Evolutionary conservation across 495 filamentous ascomycete genomes (phyloP), one percentile per base, ranked within the genome.

Genomic region (Trichoderma reesei): DNA sequence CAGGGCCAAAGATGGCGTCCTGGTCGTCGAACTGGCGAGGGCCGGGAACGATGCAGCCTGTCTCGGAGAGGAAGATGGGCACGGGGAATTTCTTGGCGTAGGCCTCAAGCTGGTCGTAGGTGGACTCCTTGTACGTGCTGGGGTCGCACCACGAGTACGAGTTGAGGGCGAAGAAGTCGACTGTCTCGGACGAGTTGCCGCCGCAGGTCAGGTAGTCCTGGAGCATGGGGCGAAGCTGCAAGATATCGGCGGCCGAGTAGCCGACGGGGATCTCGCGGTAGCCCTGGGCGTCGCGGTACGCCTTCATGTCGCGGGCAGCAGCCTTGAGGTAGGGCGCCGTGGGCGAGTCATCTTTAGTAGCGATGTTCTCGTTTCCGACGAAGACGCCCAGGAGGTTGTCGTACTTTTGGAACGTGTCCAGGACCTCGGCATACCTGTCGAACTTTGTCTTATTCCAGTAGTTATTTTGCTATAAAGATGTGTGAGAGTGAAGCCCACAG

Each of bases 211-310:
- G 77, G 73, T 96, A 96, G 71, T 96, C 86, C 74, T 96, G 91
- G 2, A 96, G 79, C 85, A 88, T 90, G 41, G 91, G 91, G 20
- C 91, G 86, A 48, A 94, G 83, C 51, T 84, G 79, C 3, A 89
- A 78, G 67, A 95, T 92, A 72, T 96, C 91, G 39, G 91, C 90
- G n/a, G 90, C 91, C 8, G 90, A 91, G 75, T 96, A 96, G 48
- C 91, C 91, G 61, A 96, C 78, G 7, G 91, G 91, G 62, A 96
- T 89, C 37, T 87, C 75, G 63, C 91, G 88, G 75, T 94, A 92
- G n/a, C 81, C 79, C 75, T 93, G 89, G 62, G 77, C 73, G 68
- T 91, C 80, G 59, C 90, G 82, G 74, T 95, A 90, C 1, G 86
- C 84, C 80, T 94, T 95, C 75, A 93, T 78, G 69, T 96, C 91